A percentile compares a stretch with the other conserved stretches of the same genome.
Conservation (phyloP, 768 basidiomycete species). For the Suillus paluster region DNA sequence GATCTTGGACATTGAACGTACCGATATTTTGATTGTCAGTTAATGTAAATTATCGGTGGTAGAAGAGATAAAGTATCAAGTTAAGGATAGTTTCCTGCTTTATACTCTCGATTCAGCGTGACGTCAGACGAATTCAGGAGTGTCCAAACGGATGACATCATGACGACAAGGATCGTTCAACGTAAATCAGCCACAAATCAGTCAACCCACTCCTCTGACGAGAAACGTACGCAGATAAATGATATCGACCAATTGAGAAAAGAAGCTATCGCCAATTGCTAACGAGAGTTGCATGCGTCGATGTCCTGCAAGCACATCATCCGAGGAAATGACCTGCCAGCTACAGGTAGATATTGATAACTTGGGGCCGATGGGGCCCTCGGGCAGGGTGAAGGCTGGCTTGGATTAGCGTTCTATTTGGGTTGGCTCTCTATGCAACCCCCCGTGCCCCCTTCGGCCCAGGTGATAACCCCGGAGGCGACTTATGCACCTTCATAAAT, state of each 20-base stretch:
- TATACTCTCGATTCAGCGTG: neutral
- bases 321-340: neutral
- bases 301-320: too few species aligned
- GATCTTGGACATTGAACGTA: constrained; percentile 46
- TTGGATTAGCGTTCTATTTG: too few species aligned
- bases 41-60: neutral
- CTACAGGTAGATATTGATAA: neutral
- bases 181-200: neutral
- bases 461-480: too few species aligned
- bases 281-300: too few species aligned
- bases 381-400: too few species aligned
- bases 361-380: too few species aligned
- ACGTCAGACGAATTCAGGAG: constrained; percentile 4
- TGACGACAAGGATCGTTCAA: neutral
- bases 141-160: neutral
- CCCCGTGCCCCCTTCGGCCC: too few species aligned
- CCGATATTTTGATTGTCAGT: constrained; percentile 10
- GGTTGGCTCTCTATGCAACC: too few species aligned
- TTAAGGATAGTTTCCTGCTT: neutral
- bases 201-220: neutral
- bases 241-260: neutral
- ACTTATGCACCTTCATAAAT: too few species aligned
- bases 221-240: neutral
- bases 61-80: neutral
- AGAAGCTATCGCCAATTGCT: too few species aligned